A percentile compares a stretch with the other conserved stretches of the same genome.
These are phyloP conservation scores for Leccinum pallidistipes DNA, from an alignment of 1,284 basidiomycete species.

Conservation along the genomic window DNA sequence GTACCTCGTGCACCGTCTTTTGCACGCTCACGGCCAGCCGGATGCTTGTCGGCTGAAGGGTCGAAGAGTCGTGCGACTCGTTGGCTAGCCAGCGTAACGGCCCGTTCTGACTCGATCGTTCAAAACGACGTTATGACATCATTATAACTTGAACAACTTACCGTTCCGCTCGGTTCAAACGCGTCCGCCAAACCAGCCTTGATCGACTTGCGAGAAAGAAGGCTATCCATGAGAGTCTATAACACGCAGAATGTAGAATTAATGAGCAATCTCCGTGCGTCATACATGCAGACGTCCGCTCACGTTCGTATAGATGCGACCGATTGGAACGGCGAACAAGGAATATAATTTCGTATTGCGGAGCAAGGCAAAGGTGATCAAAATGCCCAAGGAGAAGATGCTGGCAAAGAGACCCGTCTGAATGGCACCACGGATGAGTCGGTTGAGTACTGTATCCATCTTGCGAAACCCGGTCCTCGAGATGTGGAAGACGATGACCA, in stretches of 20 bases:
- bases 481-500: not conserved
- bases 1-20: not conserved
- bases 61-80: not conserved
- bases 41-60: not conserved
- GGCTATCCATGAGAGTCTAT: conserved; percentile 3
- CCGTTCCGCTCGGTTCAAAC: not conserved
- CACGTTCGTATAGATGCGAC: conserved; percentile 2
- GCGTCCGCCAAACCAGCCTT: not conserved
- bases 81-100: not conserved
- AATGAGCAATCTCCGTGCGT: not conserved
- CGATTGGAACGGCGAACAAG: conserved; percentile 3
- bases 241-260: not conserved
- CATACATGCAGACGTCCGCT: not conserved
- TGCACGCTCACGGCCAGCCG: not conserved
- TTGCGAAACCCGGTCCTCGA: not conserved
- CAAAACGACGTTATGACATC: not conserved
- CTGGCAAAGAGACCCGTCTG: conserved; percentile 1
- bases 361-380: not conserved
- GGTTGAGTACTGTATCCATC: not conserved
- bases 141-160: not conserved
- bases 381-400: not conserved
- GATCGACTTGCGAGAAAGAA: not conserved
- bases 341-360: not conserved
- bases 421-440: conserved; percentile 1
- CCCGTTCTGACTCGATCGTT: not conserved